Evolutionary conservation across 2,329 filamentous ascomycete genomes (phyloP).

Genomic region (Aspergillus quadrilineatus): DNA sequence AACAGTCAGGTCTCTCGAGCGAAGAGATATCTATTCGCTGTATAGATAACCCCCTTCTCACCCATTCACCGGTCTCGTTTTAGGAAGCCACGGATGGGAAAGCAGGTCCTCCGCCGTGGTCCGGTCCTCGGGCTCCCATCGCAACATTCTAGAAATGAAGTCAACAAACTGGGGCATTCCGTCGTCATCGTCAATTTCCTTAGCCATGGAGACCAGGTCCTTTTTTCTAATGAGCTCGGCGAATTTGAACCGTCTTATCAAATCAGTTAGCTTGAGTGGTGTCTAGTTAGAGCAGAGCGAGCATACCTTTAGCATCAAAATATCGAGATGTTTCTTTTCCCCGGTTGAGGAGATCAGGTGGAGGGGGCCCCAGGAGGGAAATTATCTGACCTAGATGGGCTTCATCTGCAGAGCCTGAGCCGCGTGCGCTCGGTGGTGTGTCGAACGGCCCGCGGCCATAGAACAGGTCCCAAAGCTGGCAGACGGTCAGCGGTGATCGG

Average conservation of each 20-base stretch:
- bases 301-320: conserved; percentile 20
- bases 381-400: conserved; percentile 37
- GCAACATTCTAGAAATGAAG: conserved; percentile 16
- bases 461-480: conserved; percentile 26
- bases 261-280: conserved; percentile 5
- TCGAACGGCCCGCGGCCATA: conserved; percentile 21
- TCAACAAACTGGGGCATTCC: conserved; percentile 13
- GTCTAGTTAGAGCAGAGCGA: conserved; percentile 4
- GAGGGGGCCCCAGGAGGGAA: conserved; percentile 34
- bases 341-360: conserved; percentile 29
- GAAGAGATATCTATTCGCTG: not conserved
- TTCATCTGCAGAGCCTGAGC: conserved; percentile 11
- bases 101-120: conserved; percentile 15
- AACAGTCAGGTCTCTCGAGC: no score
- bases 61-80: conserved; percentile 7
- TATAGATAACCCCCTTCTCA: conserved; percentile 6
- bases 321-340: conserved; percentile 24
- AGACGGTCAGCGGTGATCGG: conserved; percentile 7
- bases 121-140: conserved; percentile 18
- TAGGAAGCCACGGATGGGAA: conserved; percentile 15
- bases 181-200: conserved; percentile 10
- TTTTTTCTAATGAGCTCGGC: conserved; percentile 9
- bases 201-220: conserved; percentile 12
- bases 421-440: conserved; percentile 6
- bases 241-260: conserved; percentile 15